phyloP scores from a whole-genome alignment of 1,284 basidiomycete genomes.

The Cutaneotrichosporon arboriforme region DNA sequence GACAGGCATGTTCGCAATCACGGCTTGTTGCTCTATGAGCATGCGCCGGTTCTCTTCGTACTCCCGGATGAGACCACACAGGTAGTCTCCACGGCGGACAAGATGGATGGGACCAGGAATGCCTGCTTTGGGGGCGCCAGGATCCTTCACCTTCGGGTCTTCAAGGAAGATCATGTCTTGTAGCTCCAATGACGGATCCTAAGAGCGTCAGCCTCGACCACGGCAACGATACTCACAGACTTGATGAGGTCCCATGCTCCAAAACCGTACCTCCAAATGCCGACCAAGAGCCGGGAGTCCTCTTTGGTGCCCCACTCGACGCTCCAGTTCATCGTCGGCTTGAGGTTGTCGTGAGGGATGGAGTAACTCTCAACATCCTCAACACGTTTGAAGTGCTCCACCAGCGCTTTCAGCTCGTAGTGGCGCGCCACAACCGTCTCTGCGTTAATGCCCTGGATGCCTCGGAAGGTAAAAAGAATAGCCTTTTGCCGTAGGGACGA shows the following conservation, averaged over 20 bases:
- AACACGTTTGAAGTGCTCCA: constrained; percentile 62
- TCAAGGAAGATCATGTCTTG: constrained; percentile 95
- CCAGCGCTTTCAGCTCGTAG: constrained; percentile 83
- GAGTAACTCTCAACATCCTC: constrained; percentile 74
- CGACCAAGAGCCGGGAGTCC: constrained; percentile 89
- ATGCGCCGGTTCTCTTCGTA: constrained; percentile 85
- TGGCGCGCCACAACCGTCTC: constrained; percentile 90
- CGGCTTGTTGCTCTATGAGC: constrained; percentile 47
- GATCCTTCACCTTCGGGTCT: constrained; percentile 69
- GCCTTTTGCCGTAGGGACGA: constrained; percentile 62
- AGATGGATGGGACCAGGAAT: constrained; percentile 97
- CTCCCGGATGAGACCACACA: constrained; percentile 76
- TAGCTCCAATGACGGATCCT: constrained; percentile 75
- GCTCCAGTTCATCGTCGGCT: constrained; percentile 92
- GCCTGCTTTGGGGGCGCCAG: constrained; percentile 36
- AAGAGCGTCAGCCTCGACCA: constrained; percentile 26
- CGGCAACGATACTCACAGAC: constrained; percentile 22
- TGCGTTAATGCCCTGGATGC: constrained; percentile 91
- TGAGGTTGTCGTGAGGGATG: constrained; percentile 85
- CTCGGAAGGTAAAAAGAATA: constrained; percentile 82
- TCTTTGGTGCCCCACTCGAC: constrained; percentile 90
- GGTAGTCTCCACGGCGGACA: constrained; percentile 91
- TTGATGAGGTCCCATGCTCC: constrained; percentile 92
- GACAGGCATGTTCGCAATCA: constrained; percentile 54
- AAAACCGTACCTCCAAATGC: constrained; percentile 89